Evolutionary conservation across 108 stramenopile species (phyloP).

Genomic region (Pseudonitzschia multiseries): DNA sequence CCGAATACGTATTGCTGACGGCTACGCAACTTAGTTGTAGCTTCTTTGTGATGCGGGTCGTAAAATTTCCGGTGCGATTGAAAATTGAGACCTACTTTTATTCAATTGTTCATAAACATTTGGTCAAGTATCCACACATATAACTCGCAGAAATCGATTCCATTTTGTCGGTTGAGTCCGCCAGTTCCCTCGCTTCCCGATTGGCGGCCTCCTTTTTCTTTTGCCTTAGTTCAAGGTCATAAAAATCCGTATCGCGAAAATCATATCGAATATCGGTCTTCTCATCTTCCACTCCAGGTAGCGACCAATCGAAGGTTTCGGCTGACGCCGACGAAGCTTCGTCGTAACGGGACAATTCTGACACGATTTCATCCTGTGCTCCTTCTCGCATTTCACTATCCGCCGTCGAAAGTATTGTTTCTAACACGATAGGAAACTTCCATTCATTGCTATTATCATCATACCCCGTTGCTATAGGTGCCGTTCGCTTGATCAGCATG

Average conservation of each 20-base stretch:
- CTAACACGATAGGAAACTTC: not conserved
- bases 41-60: too few relatives aligned
- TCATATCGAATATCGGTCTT: not conserved
- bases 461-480: too few relatives aligned
- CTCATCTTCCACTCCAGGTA: conserved; percentile 1
- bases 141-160: not conserved
- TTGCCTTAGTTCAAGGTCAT: not conserved
- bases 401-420: not conserved
- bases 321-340: not conserved
- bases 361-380: not conserved
- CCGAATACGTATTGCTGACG: too few relatives aligned
- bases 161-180: not conserved
- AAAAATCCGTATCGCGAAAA: not conserved
- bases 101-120: not conserved
- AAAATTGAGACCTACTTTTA: too few relatives aligned
- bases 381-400: not conserved
- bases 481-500: not conserved
- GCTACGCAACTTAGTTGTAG: too few relatives aligned
- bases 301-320: not conserved
- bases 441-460: not conserved
- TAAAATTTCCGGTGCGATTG: too few relatives aligned
- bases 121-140: too few relatives aligned
- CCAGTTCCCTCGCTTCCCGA: not conserved
- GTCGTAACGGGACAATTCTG: not conserved
- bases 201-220: not conserved